A percentile compares a stretch with the other conserved stretches of the same genome.
Conservation (phyloP, 495 filamentous ascomycete species). For the Platismatia glauca region DNA sequence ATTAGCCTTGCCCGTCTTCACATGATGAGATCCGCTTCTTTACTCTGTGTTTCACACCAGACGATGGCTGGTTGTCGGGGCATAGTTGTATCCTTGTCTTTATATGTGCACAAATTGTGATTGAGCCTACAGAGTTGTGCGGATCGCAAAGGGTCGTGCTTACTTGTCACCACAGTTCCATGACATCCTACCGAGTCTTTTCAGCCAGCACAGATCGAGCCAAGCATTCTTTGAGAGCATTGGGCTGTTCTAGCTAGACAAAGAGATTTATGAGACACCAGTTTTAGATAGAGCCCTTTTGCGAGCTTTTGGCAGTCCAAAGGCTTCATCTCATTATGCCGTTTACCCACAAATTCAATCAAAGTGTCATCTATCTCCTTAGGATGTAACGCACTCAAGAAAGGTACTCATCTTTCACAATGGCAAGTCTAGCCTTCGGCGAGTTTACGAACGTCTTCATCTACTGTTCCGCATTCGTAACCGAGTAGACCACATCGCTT, state of each 20-base stretch:
- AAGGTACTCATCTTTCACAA: slow-evolving; percentile 49
- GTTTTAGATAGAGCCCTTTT: not conserved
- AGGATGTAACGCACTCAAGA: slow-evolving; percentile 47
- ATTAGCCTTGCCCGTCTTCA: not conserved
- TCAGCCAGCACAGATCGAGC: not conserved
- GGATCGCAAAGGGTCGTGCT: too few relatives aligned
- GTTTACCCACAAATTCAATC: slow-evolving; percentile 42
- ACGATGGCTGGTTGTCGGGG: not conserved
- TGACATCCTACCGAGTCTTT: not conserved
- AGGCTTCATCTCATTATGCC: slow-evolving; percentile 17
- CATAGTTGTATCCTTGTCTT: not conserved
- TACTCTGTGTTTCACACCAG: not conserved
- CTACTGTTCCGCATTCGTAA: slow-evolving; percentile 42
- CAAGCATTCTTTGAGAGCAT: not conserved
- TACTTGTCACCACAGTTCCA: not conserved
- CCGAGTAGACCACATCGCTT: slow-evolving; percentile 42
- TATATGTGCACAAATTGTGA: not conserved
- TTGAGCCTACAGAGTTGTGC: not conserved
- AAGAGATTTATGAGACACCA: not conserved
- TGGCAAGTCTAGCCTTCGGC: slow-evolving; percentile 39
- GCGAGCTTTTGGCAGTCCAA: not conserved
- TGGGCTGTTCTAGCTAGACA: not conserved
- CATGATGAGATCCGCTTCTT: not conserved
- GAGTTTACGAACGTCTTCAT: slow-evolving; percentile 49
- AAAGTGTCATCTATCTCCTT: slow-evolving; percentile 45